Base-by-base conservation (phyloP, 2,329 filamentous ascomycete species). In the Aquanectria penicillioides region DNA sequence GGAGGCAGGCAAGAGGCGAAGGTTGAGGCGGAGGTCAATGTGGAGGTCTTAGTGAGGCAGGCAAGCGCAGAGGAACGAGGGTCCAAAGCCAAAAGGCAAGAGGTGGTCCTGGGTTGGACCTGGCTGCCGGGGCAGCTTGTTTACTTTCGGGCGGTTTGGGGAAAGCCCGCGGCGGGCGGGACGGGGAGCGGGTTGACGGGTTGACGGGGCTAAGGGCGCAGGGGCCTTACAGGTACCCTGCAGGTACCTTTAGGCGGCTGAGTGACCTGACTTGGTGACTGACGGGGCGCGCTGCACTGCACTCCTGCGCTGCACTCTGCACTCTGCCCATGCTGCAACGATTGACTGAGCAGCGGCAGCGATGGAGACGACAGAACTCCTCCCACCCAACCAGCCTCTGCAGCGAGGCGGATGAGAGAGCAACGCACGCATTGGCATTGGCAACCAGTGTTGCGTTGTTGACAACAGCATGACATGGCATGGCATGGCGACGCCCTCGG, bases 131-230 rank as follows among this genome's bases (percentile, higher is more conserved):
- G n/a, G n/a, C n/a, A n/a, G n/a, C n/a, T 59, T 69, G 66, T 69
- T 69, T 69, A 69, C 66, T 69, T 67, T 49, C 50, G 55, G 57
- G 64, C 56, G 55, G 62, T 69, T 69, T 68, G 59, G 65, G 66
- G 31, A 62, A 68, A 59, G 66, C 43, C 48, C 56, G 60, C 54
- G 50, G 57, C 57, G 57, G 63, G 41, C 62, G 63, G 65, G 63
- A 68, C 55, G 52, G 61, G 65, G 55, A 58, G 53, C 49, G 59
- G 55, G 50, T 55, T 50, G 53, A 51, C 53, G 61, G 62, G 59
- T 64, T 57, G 62, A 62, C 49, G 52, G 53, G 62, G 57, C 57
- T 56, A 59, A 49, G 23, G 41, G 15, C 26, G 50, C 46, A 48
- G 54, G 44, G 54, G 44, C 6, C 49, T 23, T 52, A 37, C 44